Conservation (phyloP, 2,329 filamentous ascomycete genomes). For the Fusarium fracticaudum region DNA sequence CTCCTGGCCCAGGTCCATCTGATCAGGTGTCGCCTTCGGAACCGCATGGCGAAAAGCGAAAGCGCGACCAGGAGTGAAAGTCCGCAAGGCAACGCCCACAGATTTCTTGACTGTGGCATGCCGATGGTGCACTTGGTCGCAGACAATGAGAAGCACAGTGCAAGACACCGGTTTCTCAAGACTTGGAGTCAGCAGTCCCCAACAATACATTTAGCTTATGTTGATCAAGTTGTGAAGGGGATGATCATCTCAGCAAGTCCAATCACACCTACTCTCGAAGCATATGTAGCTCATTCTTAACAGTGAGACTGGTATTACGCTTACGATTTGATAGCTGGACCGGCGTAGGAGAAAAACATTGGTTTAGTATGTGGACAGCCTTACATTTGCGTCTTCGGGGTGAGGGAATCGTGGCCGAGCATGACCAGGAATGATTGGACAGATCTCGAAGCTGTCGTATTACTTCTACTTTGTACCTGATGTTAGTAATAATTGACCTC, state of each 20-base stretch:
- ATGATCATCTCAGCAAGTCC: neutral
- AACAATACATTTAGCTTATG: rapidly evolving
- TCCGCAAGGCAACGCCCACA: rapidly evolving
- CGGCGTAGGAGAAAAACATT: neutral
- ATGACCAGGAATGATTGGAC: neutral
- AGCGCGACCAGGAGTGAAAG: neutral
- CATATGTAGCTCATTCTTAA: neutral
- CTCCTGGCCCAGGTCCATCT: neutral
- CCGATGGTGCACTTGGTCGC: rapidly evolving
- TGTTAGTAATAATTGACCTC: neutral
- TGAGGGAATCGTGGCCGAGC: no score
- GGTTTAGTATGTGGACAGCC: neutral
- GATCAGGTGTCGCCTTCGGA: neutral
- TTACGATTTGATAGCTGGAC: neutral
- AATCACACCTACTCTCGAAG: neutral
- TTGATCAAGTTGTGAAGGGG: rapidly evolving
- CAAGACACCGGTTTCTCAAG: neutral
- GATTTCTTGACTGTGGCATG: no score
- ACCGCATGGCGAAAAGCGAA: neutral
- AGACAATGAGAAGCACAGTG: neutral
- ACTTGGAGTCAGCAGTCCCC: neutral
- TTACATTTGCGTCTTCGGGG: no score
- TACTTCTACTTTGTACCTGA: neutral
- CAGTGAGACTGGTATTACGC: no score
- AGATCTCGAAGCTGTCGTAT: neutral